Evolutionary conservation across 2,329 filamentous ascomycete species (phyloP).

Genomic region (Elsinoe batatas): DNA sequence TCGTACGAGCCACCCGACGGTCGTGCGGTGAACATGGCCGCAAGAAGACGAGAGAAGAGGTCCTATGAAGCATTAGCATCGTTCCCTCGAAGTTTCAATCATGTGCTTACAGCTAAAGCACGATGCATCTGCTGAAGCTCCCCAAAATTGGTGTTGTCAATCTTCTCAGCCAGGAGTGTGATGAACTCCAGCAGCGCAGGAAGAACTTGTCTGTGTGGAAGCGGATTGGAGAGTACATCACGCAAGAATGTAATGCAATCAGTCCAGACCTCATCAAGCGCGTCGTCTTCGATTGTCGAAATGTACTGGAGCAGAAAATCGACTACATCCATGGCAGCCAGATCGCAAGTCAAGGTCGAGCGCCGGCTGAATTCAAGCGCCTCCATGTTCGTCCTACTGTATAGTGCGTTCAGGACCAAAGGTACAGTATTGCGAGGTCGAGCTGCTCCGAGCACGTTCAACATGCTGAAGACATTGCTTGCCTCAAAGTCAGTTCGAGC

Average conservation of each 20-base stretch:
- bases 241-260: slow-evolving; percentile 86
- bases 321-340: slow-evolving; percentile 75
- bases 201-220: slow-evolving; percentile 85
- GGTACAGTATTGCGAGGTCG: slow-evolving; percentile 86
- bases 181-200: slow-evolving; percentile 81
- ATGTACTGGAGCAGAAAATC: slow-evolving; percentile 87
- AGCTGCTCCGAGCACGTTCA: slow-evolving; percentile 85
- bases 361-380: slow-evolving; percentile 70
- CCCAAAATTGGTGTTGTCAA: slow-evolving; percentile 95
- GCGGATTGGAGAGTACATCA: slow-evolving; percentile 84
- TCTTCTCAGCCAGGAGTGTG: slow-evolving; percentile 82
- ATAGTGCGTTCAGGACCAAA: slow-evolving; percentile 90
- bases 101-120: slow-evolving; percentile 64
- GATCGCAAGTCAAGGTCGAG: slow-evolving; percentile 76
- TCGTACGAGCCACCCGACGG: slow-evolving; percentile 6
- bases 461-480: slow-evolving; percentile 65
- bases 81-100: background rate
- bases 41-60: slow-evolving; percentile 74
- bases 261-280: slow-evolving; percentile 95
- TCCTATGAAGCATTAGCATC: slow-evolving; percentile 49
- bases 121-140: slow-evolving; percentile 86
- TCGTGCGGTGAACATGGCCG: slow-evolving; percentile 87
- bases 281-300: slow-evolving; percentile 83
- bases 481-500: slow-evolving; percentile 41
- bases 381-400: slow-evolving; percentile 78